Evolutionary conservation across 2,329 filamentous ascomycete genomes (phyloP).

Genomic region (Colletotrichum sp.): DNA sequence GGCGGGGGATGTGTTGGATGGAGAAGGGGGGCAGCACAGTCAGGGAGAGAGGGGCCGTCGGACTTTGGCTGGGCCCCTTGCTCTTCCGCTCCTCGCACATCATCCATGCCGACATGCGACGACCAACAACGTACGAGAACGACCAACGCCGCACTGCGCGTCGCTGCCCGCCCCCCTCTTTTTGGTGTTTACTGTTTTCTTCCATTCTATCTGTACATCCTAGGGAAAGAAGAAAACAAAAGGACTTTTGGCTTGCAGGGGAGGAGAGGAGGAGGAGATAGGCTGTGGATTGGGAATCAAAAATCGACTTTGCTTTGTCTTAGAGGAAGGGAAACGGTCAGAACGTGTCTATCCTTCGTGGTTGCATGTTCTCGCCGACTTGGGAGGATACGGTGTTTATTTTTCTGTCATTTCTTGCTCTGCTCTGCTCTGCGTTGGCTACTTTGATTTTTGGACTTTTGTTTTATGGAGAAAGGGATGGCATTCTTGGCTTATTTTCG

Average conservation of each 20-base stretch:
- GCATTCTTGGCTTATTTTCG: not conserved
- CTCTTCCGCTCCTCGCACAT: not conserved
- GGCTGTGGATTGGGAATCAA: not conserved
- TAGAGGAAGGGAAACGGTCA: not conserved
- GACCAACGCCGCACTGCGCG: not conserved
- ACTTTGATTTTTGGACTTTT: not conserved
- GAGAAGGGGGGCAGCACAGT: not conserved
- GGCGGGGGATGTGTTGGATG: not conserved
- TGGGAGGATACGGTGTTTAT: not conserved
- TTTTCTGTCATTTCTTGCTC: not conserved
- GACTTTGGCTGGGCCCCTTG: not conserved
- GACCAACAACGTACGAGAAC: not conserved
- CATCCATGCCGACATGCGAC: not conserved
- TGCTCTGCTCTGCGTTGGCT: not conserved
- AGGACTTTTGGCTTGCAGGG: not conserved
- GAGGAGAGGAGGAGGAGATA: not conserved
- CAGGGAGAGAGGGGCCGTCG: not conserved
- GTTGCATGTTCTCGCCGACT: not conserved
- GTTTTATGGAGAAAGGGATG: not conserved
- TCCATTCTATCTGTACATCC: slow-evolving; percentile 10
- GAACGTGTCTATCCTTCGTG: not conserved
- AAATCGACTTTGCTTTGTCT: not conserved
- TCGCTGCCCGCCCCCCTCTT: not conserved
- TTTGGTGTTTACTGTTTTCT: not conserved
- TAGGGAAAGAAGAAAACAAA: not conserved